Base-by-base conservation (phyloP, 768 basidiomycete genomes). In the Grammothele lineata region DNA sequence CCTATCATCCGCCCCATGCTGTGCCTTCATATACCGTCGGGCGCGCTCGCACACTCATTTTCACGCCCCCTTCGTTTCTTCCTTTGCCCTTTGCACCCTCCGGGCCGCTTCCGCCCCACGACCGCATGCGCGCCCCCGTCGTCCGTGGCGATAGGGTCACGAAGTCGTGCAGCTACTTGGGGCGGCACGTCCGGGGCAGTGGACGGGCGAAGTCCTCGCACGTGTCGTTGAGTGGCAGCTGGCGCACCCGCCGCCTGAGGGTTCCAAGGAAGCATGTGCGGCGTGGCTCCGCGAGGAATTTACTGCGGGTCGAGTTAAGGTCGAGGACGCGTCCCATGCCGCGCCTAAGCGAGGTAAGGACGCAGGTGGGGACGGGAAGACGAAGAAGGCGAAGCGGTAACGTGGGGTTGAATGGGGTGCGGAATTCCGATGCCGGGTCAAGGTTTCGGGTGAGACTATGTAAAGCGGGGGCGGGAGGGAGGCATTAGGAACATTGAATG, bases 141-240 rank as follows among this genome's bases (percentile, higher is more conserved):
- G 26, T n/a, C n/a, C n/a, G n/a, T n/a, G n/a, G 6, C 11, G 25
- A 22, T 55, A 96, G 94, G 94, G 94, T 1, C 77, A 72, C 23
- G 80, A 86, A 45, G 71, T 92, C 26, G 66, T 76, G 2, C 50
- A 64, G 18, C 62, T 78, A 8, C 69, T 94, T 5, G 75, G 67
- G 2, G 71, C 71, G 15, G 61, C 65, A 3, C 79, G 73, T 51
- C 75, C 83, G 1, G 92, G 92, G 2, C 75, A 80, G 2, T 84
- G 91, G 80, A 80, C 83, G 5, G 77, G 78, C 25, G 66, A 74
- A 23, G 74, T 83, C 5, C 70, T 91, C 17, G 68, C 73, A n/a
- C 75, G 73, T 38, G 74, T 97, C 21, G 59, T 91, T 17, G 78
- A 83, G 50, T 98, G 93, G 94, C 92, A 93, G 57, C 73, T 98